These are phyloP conservation scores for Tolypocladium guangdongense DNA, from an alignment of 2,329 filamentous ascomycete species.

Conservation along the genomic window DNA sequence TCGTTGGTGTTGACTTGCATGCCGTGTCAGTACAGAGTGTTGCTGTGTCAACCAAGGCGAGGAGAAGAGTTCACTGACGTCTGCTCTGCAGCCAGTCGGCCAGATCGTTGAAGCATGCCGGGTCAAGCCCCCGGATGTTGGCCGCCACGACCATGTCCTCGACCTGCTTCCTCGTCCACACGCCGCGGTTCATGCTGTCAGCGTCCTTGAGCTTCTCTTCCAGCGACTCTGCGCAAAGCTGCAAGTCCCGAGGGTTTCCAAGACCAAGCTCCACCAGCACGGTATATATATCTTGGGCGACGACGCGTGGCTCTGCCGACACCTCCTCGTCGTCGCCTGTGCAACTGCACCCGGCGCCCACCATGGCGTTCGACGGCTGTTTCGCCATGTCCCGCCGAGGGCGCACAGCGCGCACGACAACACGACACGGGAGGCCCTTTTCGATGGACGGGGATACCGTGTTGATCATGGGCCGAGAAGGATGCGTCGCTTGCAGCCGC, in stretches of 20 bases:
- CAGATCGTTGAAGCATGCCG: conserved; percentile 5
- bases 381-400: background rate
- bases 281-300: background rate
- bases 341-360: background rate
- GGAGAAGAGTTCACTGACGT: background rate
- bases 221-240: background rate
- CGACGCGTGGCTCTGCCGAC: background rate
- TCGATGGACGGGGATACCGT: background rate
- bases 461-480: background rate
- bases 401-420: background rate
- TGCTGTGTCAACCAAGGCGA: background rate
- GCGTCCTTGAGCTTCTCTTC: background rate
- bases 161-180: conserved; percentile 5
- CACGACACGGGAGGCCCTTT: background rate
- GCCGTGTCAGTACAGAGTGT: background rate
- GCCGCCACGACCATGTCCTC: conserved; percentile 8
- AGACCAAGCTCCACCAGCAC: background rate
- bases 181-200: background rate
- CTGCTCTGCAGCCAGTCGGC: conserved; percentile 4
- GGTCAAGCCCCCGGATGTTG: conserved; percentile 5
- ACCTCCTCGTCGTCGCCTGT: background rate
- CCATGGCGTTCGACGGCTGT: background rate
- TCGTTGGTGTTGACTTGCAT: conserved; percentile 11
- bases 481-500: background rate
- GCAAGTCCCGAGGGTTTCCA: background rate